phyloP scores from a whole-genome alignment of 495 filamentous ascomycete genomes.

The Xylaria sp. region DNA sequence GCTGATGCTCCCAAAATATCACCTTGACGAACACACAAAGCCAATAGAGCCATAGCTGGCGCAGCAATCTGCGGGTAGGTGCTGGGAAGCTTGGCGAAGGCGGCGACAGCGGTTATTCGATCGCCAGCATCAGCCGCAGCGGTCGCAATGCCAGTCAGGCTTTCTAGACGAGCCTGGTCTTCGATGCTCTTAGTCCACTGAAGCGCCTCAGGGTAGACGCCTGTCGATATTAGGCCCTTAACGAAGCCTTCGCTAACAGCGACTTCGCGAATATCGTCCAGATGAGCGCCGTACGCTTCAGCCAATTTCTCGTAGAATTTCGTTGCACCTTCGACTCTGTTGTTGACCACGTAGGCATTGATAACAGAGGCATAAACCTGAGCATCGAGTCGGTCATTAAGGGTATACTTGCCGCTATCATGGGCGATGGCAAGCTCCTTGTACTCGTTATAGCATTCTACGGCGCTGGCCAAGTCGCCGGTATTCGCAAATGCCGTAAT shows the following conservation, averaged over 20 bases:
- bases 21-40: slow-evolving; percentile 80
- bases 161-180: slow-evolving; percentile 37
- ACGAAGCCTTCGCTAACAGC: slow-evolving; percentile 78
- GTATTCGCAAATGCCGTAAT: slow-evolving; percentile 85
- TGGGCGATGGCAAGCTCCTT: slow-evolving; percentile 80
- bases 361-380: slow-evolving; percentile 88
- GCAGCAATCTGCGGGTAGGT: slow-evolving; percentile 59
- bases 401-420: slow-evolving; percentile 74
- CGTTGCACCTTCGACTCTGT: slow-evolving; percentile 76
- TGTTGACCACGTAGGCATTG: slow-evolving; percentile 81
- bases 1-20: slow-evolving; percentile 76
- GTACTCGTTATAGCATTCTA: slow-evolving; percentile 96
- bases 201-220: slow-evolving; percentile 71
- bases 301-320: slow-evolving; percentile 84
- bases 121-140: slow-evolving; percentile 81
- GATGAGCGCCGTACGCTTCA: slow-evolving; percentile 61
- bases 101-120: slow-evolving; percentile 69
- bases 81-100: slow-evolving; percentile 64
- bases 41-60: slow-evolving; percentile 83
- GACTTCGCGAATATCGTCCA: slow-evolving; percentile 67
- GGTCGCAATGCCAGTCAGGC: slow-evolving; percentile 56
- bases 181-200: slow-evolving; percentile 64
- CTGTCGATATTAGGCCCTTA: slow-evolving; percentile 67
- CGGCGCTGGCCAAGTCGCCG: slow-evolving; percentile 84
- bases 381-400: slow-evolving; percentile 77